Evolutionary conservation across 441 rosid species (phyloP).

Genomic region (Viola pubescens): DNA sequence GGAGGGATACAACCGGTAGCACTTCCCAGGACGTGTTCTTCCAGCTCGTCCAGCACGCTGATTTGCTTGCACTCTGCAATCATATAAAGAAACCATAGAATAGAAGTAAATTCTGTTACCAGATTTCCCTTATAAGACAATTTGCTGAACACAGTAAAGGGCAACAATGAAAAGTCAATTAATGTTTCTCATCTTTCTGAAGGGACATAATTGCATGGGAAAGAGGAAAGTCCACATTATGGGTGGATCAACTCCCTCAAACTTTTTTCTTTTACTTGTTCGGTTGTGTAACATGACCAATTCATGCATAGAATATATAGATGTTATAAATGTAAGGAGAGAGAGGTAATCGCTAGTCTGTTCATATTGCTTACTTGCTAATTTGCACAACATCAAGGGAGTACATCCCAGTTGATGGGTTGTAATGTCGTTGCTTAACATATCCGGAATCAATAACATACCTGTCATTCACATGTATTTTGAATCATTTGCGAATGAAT

Average conservation of each 20-base stretch:
- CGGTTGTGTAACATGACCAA: background rate
- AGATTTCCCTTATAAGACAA: background rate
- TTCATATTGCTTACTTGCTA: constrained; percentile 71
- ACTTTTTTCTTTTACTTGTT: background rate
- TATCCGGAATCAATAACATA: constrained; percentile 91
- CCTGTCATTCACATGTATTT: constrained; percentile 40
- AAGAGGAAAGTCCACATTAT: background rate
- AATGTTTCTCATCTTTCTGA: background rate
- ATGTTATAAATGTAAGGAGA: too few species aligned
- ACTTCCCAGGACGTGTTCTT: constrained; percentile 94
- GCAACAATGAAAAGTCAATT: background rate
- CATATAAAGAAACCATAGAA: constrained; percentile 2
- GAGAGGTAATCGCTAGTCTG: background rate
- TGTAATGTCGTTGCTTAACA: constrained; percentile 95
- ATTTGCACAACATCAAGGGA: constrained; percentile 92
- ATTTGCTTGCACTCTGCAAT: constrained; percentile 89
- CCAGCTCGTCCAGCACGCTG: constrained; percentile 99
- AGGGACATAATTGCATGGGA: background rate
- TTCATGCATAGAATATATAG: background rate
- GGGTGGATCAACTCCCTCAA: background rate
- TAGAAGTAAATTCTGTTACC: background rate
- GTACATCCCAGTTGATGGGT: constrained; percentile 93
- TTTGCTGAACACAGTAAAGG: background rate
- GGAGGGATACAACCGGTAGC: constrained; percentile 82
- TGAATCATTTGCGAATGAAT: background rate